A percentile compares a stretch with the other conserved stretches of the same genome.
Evolutionary conservation across 2,329 filamentous ascomycete species (phyloP).

Genomic region (Cordyceps pruinosa): DNA sequence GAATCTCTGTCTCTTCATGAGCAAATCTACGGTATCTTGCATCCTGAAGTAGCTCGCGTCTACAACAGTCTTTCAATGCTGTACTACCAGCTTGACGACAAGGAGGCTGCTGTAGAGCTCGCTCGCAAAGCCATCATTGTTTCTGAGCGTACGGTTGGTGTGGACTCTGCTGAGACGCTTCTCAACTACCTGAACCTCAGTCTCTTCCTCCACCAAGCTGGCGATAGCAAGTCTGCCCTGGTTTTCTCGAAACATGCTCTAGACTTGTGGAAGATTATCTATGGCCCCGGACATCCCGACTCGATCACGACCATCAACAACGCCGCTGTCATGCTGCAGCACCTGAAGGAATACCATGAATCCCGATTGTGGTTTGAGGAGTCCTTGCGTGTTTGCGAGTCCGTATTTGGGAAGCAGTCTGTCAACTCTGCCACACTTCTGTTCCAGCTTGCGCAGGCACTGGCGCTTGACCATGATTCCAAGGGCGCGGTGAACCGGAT

Average conservation of each 20-base stretch:
- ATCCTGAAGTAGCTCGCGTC: conserved; percentile 89
- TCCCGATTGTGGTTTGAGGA: conserved; percentile 96
- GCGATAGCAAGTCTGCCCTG: conserved; percentile 83
- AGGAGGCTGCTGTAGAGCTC: conserved; percentile 88
- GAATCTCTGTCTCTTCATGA: conserved; percentile 94
- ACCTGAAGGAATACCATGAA: conserved; percentile 88
- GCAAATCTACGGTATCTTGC: conserved; percentile 96
- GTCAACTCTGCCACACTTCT: conserved; percentile 91
- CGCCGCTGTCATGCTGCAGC: conserved; percentile 95
- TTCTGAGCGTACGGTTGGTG: conserved; percentile 84
- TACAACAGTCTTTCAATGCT: conserved; percentile 94
- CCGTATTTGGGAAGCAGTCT: conserved; percentile 80
- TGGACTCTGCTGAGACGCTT: conserved; percentile 90
- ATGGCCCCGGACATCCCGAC: conserved; percentile 87
- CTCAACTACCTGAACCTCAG: conserved; percentile 94
- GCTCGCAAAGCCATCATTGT: conserved; percentile 96
- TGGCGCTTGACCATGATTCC: conserved; percentile 91
- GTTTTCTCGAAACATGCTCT: conserved; percentile 87
- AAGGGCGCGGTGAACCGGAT: conserved; percentile 88
- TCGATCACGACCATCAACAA: conserved; percentile 99
- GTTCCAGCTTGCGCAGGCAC: conserved; percentile 93
- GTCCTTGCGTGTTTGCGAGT: conserved; percentile 80
- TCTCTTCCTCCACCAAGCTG: conserved; percentile 85
- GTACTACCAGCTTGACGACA: conserved; percentile 97
- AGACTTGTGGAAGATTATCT: conserved; percentile 94